A percentile compares a stretch with the other conserved stretches of the same genome.
phyloP scores from a whole-genome alignment of 2,329 filamentous ascomycete genomes.

The Neodidymelliopsis sp. region DNA sequence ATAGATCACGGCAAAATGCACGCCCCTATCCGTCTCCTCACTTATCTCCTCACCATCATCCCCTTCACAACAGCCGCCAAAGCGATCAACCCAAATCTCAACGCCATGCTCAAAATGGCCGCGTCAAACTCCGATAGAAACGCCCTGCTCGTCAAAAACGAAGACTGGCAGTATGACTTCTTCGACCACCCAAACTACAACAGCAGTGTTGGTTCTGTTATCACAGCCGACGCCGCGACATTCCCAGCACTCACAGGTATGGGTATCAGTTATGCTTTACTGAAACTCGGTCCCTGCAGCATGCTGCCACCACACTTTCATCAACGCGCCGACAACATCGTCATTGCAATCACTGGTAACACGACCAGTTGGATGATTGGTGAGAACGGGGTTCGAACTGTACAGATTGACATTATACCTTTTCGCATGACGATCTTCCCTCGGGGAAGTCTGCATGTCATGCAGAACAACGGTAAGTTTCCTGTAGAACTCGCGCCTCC shows the following conservation, averaged over 20 bases:
- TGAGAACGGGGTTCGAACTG: slow-evolving; percentile 58
- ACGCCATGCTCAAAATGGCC: slow-evolving; percentile 46
- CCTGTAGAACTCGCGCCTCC: not conserved
- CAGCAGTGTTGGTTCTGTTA: slow-evolving; percentile 57
- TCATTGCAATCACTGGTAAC: slow-evolving; percentile 57
- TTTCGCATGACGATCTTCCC: slow-evolving; percentile 62
- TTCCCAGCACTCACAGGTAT: slow-evolving; percentile 58
- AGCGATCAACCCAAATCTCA: slow-evolving; percentile 52
- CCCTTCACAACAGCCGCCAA: slow-evolving; percentile 50
- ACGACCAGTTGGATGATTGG: slow-evolving; percentile 61
- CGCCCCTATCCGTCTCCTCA: slow-evolving; percentile 14
- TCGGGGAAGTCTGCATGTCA: slow-evolving; percentile 56
- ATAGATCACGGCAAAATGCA: slow-evolving; percentile 4
- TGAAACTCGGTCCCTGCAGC: slow-evolving; percentile 59
- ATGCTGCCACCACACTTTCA: slow-evolving; percentile 62
- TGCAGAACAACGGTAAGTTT: slow-evolving; percentile 59
- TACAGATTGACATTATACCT: slow-evolving; percentile 52
- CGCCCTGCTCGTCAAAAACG: slow-evolving; percentile 49
- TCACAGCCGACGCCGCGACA: slow-evolving; percentile 61
- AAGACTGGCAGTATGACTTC: slow-evolving; percentile 61
- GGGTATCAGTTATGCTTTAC: slow-evolving; percentile 57
- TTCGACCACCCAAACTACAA: slow-evolving; percentile 53
- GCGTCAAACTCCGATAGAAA: slow-evolving; percentile 57
- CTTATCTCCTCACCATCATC: slow-evolving; percentile 20
- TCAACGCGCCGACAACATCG: slow-evolving; percentile 59